Percentiles rank a stretch among this genome's conserved stretches.
phyloP scores from a whole-genome alignment of 2,329 filamentous ascomycete genomes.

The Trichoderma sp. region DNA sequence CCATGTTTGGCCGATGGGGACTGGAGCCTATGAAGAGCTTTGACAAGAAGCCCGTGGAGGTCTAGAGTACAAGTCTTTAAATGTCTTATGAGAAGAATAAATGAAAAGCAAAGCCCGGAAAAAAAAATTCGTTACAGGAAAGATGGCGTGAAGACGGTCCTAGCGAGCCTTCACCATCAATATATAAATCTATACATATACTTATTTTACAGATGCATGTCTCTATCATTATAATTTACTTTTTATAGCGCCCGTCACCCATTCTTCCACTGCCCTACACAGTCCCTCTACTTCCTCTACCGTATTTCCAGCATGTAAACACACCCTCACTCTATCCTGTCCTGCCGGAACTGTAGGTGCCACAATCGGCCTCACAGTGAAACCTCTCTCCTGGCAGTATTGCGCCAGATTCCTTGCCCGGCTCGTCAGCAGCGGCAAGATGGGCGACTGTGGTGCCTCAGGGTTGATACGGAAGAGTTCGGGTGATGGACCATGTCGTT shows the following conservation, averaged over 20 bases:
- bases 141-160: background rate
- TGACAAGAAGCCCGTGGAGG: slow-evolving; percentile 33
- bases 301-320: slow-evolving; percentile 66
- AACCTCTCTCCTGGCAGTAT: slow-evolving; percentile 58
- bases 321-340: slow-evolving; percentile 63
- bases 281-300: slow-evolving; percentile 54
- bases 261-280: slow-evolving; percentile 46
- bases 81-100: background rate
- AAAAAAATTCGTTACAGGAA: background rate
- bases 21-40: slow-evolving; percentile 70
- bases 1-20: slow-evolving; percentile 81
- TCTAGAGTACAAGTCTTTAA: background rate
- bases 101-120: background rate
- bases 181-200: background rate
- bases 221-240: slow-evolving; percentile 14
- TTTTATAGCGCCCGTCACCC: slow-evolving; percentile 36
- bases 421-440: slow-evolving; percentile 60
- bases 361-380: slow-evolving; percentile 64
- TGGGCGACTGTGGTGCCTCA: slow-evolving; percentile 53
- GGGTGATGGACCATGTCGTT: slow-evolving; percentile 17
- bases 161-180: background rate
- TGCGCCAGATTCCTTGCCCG: slow-evolving; percentile 57
- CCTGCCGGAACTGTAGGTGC: slow-evolving; percentile 65
- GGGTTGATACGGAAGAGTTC: slow-evolving; percentile 37
- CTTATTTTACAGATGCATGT: background rate